Base-by-base conservation (phyloP, 129 eudicot species). In the Heracleum sosnowskyi region DNA sequence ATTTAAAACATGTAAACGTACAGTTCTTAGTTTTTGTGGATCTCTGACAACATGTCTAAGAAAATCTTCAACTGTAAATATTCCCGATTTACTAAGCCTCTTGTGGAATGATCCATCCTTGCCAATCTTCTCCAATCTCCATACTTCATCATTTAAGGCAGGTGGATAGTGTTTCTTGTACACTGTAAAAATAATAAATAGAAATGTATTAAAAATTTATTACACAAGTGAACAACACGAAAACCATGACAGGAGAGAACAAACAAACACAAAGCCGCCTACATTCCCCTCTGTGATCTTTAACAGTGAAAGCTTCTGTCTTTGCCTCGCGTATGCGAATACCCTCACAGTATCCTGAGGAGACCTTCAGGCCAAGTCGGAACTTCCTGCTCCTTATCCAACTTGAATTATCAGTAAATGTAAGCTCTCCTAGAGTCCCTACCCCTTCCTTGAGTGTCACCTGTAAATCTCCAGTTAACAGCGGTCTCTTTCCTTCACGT, bases 241-340 rank as follows among this genome's bases (percentile, higher is more conserved):
- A 70, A 35, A 45, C 29, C 5, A 60, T 39, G 75, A 79, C 34
- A 11, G 69, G 22, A 70, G 1, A 18, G 29, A 28, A 24, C 35
- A 60, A 26, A 77, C 46, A 7, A 46, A 77, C 20, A 71, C 42
- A 29, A 75, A 69, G 75, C 76, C 69, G 71, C 93, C 33, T 92
- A 92, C 97, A 90, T 92, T 92, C 97, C 76, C 97, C 97, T 83
- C 97, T 82, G 73, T 92, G 97, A 83, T 92, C 97, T 84, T 92
- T 92, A 82, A 92, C 97, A 35, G 91, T 82, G 77, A 92, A 92
- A 79, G 97, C 97, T 80, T 92, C 96, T 7, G 97, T 90, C 80
- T 92, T 92, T 22, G 97, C 97, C 84, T 92, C 97, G 39, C 96
- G 89, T 53, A 90, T 83, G 69, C 91, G 97, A 22, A 90, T 63